These are phyloP conservation scores for Pseudopithomyces maydicus DNA, from an alignment of 2,329 filamentous ascomycete species.

Conservation along the genomic window DNA sequence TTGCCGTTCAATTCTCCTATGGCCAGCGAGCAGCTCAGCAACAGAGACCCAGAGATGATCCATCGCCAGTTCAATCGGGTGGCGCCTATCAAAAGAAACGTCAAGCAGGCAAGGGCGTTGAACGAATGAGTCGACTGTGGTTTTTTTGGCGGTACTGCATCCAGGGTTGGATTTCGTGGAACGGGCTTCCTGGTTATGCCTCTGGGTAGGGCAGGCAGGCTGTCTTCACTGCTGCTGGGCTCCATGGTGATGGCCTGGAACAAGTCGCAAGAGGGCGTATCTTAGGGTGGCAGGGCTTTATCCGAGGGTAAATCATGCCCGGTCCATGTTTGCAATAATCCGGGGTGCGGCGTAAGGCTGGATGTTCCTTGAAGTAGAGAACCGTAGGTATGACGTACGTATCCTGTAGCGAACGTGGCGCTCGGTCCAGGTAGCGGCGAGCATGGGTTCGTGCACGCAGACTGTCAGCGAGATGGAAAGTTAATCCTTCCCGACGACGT, in stretches of 20 bases:
- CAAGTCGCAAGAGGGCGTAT: neutral
- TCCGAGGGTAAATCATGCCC: neutral
- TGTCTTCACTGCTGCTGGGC: neutral
- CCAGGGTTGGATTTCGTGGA: neutral
- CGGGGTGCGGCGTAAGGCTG: neutral
- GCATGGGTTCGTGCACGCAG: neutral
- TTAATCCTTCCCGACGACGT: no score
- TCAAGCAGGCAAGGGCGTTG: conserved; percentile 1
- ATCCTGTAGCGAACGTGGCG: neutral
- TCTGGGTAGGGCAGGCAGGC: neutral
- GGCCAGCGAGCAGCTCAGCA: conserved; percentile 43
- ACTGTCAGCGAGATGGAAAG: neutral
- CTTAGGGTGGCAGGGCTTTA: neutral
- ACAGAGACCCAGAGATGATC: conserved; percentile 49
- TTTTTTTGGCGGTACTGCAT: neutral
- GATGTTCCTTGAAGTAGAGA: neutral
- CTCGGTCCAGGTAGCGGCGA: neutral
- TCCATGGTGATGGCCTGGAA: neutral
- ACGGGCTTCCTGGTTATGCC: conserved; percentile 6
- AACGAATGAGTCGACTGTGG: neutral
- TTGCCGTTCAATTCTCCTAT: conserved; percentile 42
- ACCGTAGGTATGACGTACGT: conserved; percentile 2
- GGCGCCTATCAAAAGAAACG: conserved; percentile 1
- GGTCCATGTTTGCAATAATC: neutral
- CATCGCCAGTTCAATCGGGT: conserved; percentile 31